Base-by-base conservation (phyloP, 805 yeast genomes). In the Hyphopichia homilentoma region DNA sequence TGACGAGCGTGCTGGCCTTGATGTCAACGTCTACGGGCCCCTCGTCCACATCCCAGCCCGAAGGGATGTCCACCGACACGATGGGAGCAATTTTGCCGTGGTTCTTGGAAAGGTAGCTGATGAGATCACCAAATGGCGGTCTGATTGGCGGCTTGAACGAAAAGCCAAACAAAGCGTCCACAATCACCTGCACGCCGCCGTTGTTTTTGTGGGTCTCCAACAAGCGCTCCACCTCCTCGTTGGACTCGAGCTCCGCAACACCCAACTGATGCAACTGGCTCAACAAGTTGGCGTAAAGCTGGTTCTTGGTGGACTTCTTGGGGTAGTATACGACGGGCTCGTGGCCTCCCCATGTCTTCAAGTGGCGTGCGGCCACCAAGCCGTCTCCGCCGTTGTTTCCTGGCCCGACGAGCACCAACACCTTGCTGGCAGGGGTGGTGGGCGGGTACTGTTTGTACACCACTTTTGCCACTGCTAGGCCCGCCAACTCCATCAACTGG, bases 351-450 rank as follows among this genome's bases (percentile, higher is more conserved):
- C 93, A 78, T 8, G 88, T 60, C 43, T 77, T 76, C 41, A 93
- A 64, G 54, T 93, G 98, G 26, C 98, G 70, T 1, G 97, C 95
- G 18, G 96, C 95, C 2, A 93, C 98, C 9, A 93, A 63, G 0
- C 97, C 98, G 59, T 93, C 98, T 2, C 97, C 98, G 2, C 96
- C 90, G 51, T 93, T 93, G 51, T 93, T 93, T 1, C 98, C 98
- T 0, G 97, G 97, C 0, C 98, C 98, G 7, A 81, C 87, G 4
- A 93, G 65, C 1, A 93, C 73, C 25, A 89, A 61, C 1, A 88
- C 80, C 25, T 53, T 46, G 12, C 36, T 34, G 7, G 57, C 62
- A 23, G 64, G 57, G 16, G 50, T 27, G 6, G 35, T 6, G 1
- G 79, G 79, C 2, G 95, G 94, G 44, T 73, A 85, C 21, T 79